Evolutionary conservation across 345 rosid genomes (phyloP), one percentile per base, ranked within the genome.

Genomic region (Carallia brachiata): DNA sequence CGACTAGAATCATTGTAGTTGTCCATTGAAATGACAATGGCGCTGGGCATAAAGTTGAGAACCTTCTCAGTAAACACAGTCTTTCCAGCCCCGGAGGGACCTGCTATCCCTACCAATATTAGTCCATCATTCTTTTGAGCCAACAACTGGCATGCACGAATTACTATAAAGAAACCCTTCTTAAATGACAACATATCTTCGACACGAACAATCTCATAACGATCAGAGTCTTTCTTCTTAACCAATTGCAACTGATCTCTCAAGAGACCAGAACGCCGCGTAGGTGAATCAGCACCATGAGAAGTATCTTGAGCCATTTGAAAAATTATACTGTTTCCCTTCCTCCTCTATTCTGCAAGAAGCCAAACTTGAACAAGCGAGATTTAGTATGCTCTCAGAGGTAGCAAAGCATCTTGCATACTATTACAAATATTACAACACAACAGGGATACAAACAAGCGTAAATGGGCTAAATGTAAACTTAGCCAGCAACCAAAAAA

Each of bases 81-180:
- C 75, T 95, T 95, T 19, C 99, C 99, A 69, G 99, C 99, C 30
- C 99, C 99, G 67, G 97, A 92, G 19, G 99, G 99, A 69, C 99
- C 99, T 30, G 99, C 99, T 57, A 95, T 87, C 37, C 97, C 99
- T 63, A 92, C 97, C 75, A 95, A 81, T 73, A 88, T 85, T 53
- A 95, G 63, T 44, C 99, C 99, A 61, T 90, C 92, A 73, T 92
- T 95, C 83, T 92, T 92, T 76, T 92, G 97, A 66, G 97, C 87
- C 82, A 92, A 61, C 36, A 92, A 76, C 66, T 95, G 99, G 82
- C 97, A 92, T 6, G 99, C 96, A 44, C 99, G 93, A 67, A 95
- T 95, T 16, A 90, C 92, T 27, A 80, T 80, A 73, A 88, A 95
- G 79, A 95, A 95, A 28, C 99, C 99, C 66, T 95, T 95, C 78